A percentile compares a stretch with the other conserved stretches of the same genome.
Conservation (phyloP, 1,284 basidiomycete species). For the Cryptococcus hybrid region DNA sequence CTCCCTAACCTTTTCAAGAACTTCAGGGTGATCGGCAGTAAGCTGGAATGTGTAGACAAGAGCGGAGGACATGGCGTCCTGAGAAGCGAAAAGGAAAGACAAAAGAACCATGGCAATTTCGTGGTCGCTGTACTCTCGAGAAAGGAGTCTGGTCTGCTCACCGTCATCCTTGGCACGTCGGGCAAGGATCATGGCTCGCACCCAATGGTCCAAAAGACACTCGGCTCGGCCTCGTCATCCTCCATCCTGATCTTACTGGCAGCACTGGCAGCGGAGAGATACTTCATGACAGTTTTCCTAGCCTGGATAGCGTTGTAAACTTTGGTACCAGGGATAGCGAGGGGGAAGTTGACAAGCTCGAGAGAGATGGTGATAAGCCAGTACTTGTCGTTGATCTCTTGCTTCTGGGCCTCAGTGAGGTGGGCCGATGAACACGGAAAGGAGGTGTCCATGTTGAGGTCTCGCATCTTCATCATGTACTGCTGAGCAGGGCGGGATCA, state of each 20-base stretch:
- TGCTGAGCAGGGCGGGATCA: conserved; percentile 58
- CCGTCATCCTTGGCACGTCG: conserved; percentile 63
- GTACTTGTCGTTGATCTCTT: conserved; percentile 88
- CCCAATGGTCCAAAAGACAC: conserved; percentile 94
- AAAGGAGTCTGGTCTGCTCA: conserved; percentile 52
- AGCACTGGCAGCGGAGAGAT: conserved; percentile 75
- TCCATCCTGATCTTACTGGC: conserved; percentile 83
- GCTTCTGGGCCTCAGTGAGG: conserved; percentile 73
- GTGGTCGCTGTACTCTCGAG: conserved; percentile 81
- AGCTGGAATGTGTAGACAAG: conserved; percentile 90
- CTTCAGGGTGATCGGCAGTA: conserved; percentile 85
- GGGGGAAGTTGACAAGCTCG: conserved; percentile 98
- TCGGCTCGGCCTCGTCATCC: conserved; percentile 66
- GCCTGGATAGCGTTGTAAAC: conserved; percentile 93
- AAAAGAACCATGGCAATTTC: conserved; percentile 97
- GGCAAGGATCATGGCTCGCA: conserved; percentile 65
- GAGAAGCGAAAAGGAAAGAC: conserved; percentile 95
- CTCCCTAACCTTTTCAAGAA: conserved; percentile 83
- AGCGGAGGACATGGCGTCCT: conserved; percentile 96
- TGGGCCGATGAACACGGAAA: conserved; percentile 93
- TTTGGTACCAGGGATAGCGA: conserved; percentile 94
- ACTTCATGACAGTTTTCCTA: conserved; percentile 81
- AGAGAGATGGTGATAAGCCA: conserved; percentile 94
- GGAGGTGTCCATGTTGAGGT: conserved; percentile 98
- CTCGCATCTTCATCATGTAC: conserved; percentile 89